A percentile compares a stretch with the other conserved stretches of the same genome.
phyloP scores from a whole-genome alignment of 768 basidiomycete species.

The Naganishia vaughanmartiniae region DNA sequence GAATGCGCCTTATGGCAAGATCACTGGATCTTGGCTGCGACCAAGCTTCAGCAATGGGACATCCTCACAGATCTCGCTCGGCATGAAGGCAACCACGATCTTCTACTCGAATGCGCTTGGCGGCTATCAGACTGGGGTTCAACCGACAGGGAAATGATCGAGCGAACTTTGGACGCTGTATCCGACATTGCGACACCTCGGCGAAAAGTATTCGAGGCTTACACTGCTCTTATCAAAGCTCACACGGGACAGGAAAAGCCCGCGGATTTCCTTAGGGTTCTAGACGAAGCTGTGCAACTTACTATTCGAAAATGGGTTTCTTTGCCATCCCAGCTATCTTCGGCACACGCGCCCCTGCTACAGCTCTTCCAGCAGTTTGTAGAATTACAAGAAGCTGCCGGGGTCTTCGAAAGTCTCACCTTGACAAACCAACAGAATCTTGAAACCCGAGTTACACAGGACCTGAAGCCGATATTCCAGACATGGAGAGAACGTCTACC shows the following conservation, averaged over 20 bases:
- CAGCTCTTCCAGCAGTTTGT: conserved; percentile 99
- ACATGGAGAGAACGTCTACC: conserved; percentile 97
- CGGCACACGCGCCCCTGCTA: conserved; percentile 88
- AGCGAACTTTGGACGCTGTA: conserved; percentile 72
- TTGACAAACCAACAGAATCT: conserved; percentile 81
- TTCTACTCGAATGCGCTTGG: conserved; percentile 94
- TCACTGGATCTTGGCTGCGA: conserved; percentile 92
- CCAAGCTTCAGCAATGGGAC: conserved; percentile 98
- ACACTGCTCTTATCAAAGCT: conserved; percentile 80
- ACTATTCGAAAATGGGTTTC: conserved; percentile 93
- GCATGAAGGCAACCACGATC: conserved; percentile 82
- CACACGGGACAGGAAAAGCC: conserved; percentile 74
- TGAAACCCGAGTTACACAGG: conserved; percentile 82
- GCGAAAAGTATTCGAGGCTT: conserved; percentile 96
- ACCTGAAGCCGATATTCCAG: conserved; percentile 92
- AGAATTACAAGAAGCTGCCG: conserved; percentile 85
- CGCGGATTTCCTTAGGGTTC: conserved; percentile 74
- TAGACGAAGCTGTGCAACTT: conserved; percentile 95
- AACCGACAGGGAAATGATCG: conserved; percentile 64
- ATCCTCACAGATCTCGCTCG: conserved; percentile 84
- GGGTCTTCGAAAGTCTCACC: conserved; percentile 86
- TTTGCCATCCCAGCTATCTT: conserved; percentile 77
- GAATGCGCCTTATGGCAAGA: conserved; percentile 99
- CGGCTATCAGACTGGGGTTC: conserved; percentile 81
- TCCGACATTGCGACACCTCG: conserved; percentile 88